Conservation (phyloP, 108 stramenopile species). For the Stephanodiscus triporus region DNA sequence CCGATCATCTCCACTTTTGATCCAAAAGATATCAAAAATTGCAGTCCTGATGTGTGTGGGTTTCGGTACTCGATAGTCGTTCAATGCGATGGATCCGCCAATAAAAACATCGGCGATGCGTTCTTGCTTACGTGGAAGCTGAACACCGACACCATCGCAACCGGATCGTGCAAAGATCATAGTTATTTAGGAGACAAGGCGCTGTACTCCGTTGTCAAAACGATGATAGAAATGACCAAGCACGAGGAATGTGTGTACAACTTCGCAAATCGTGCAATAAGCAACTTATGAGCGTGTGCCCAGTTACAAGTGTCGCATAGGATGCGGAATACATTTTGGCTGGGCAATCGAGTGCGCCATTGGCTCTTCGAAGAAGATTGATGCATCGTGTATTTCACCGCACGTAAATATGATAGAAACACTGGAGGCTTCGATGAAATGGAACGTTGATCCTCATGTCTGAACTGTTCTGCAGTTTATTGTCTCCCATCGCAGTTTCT, state of each 20-base stretch:
- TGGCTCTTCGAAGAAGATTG: conserved; percentile 76
- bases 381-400: conserved; percentile 80
- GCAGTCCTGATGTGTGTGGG: conserved; percentile 81
- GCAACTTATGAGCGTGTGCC: conserved; percentile 60
- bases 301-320: conserved; percentile 67
- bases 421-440: conserved; percentile 72
- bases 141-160: conserved; percentile 9
- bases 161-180: conserved; percentile 30
- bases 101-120: conserved; percentile 89
- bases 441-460: conserved; percentile 65
- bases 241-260: conserved; percentile 65
- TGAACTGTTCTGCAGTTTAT: conserved; percentile 49
- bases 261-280: conserved; percentile 54
- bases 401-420: conserved; percentile 73
- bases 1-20: conserved; percentile 74
- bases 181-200: conserved; percentile 57
- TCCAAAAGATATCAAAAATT: conserved; percentile 80
- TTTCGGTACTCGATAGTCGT: conserved; percentile 75
- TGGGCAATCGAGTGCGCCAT: conserved; percentile 89
- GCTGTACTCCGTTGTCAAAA: conserved; percentile 58
- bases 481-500: conserved; percentile 43
- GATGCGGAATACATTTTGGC: conserved; percentile 78
- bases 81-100: conserved; percentile 65
- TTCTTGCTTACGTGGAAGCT: conserved; percentile 86
- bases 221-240: conserved; percentile 61